Base-by-base conservation (phyloP, 176 grass and related monocot species). In the Aegilops sharonensis region DNA sequence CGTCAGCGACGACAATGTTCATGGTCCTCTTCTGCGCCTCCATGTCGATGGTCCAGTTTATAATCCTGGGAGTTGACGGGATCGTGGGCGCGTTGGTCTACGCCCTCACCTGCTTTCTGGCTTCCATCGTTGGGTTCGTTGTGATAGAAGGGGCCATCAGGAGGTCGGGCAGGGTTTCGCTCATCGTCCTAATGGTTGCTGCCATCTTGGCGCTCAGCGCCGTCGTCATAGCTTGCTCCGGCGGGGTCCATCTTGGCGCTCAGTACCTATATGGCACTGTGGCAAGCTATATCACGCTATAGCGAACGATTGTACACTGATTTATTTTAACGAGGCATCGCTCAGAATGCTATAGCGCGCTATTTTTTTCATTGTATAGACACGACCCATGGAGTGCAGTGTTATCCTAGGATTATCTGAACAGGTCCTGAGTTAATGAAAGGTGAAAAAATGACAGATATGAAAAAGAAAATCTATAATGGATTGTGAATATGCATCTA, bases 11-110 rank as follows among this genome's bases (percentile, higher is more conserved):
- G 39, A 45, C 85, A 18, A 88, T 71, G 36, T 88, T 91, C 14
- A 85, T 91, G 81, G 59, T 91, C 11, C 78, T 94, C 8, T 94
- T 94, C 69, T 94, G 89, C 11, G 78, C 92, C 0, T 92, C 89
- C 1, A 89, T 94, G 89, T 89, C 89, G 27, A 94, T 89, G 89
- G 87, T 84, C 31, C 87, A 89, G 80, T 94, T 89, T 63, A 85
- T 88, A 65, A 89, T 94, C 64, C 86, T 94, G 20, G 89, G 87
- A 13, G 34, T 89, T 15, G 23, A 68, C 1, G 84, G 78, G 15
- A 85, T 91, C 57, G 18, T 48, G 5, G 36, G 3, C 34, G 90
- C 92, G 0, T 27, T 84, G 17, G 21, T 89, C 14, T 89, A 88
- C 27, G 90, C 82, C 11, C 4, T 20, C 15, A 64, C 80, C 23